phyloP scores from a whole-genome alignment of 371 early-diverging fungal genomes.

The Mucor circinelloides region DNA sequence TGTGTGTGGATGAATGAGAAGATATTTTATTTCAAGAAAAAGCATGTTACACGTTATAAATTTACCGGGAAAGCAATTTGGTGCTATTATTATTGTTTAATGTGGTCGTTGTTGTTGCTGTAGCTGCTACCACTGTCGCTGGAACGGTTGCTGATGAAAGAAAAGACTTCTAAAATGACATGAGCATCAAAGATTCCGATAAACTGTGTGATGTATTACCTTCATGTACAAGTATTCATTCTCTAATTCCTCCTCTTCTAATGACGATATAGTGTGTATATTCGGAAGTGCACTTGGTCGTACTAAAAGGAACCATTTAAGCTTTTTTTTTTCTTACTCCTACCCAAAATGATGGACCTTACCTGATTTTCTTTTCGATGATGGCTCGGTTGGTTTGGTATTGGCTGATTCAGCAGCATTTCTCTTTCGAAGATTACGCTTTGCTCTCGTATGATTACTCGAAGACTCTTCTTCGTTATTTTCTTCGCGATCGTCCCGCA shows the following conservation, averaged over 20 bases:
- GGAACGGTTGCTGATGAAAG: not conserved
- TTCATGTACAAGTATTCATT: constrained; percentile 23
- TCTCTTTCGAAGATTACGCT: constrained; percentile 24
- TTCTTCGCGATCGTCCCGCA: constrained; percentile 36
- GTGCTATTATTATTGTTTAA: not conserved
- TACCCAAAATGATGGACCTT: not conserved
- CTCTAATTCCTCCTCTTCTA: constrained; percentile 29
- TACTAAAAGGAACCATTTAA: constrained; percentile 1
- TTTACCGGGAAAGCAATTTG: not conserved
- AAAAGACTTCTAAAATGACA: not conserved
- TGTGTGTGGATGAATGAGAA: too few relatives aligned
- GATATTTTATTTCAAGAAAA: not conserved
- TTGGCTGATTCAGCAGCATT: not conserved
- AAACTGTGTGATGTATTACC: not conserved
- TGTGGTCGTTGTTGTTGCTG: not conserved
- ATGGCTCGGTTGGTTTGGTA: constrained; percentile 9
- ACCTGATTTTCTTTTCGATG: constrained; percentile 19
- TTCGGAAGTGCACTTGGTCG: constrained; percentile 24
- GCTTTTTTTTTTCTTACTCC: not conserved
- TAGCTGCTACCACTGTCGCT: not conserved
- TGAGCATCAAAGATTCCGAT: not conserved
- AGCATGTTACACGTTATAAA: not conserved
- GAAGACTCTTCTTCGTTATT: constrained; percentile 12
- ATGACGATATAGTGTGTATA: constrained; percentile 16
- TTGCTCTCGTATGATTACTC: not conserved